These are phyloP conservation scores for Emericellopsis cladophorae DNA, from an alignment of 2,329 filamentous ascomycete species.

Conservation along the genomic window DNA sequence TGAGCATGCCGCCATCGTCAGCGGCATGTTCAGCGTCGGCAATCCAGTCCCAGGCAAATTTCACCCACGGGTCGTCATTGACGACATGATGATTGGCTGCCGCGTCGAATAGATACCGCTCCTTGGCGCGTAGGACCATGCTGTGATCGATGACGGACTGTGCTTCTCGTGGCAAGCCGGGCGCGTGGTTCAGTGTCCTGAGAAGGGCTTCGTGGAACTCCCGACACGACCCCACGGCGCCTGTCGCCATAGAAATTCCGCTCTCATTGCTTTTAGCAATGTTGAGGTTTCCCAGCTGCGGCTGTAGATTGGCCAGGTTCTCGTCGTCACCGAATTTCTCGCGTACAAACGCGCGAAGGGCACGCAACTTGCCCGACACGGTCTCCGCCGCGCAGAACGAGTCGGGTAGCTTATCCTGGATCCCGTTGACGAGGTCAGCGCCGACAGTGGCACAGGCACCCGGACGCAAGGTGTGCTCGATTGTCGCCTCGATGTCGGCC, in stretches of 20 bases:
- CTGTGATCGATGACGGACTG: slow-evolving; percentile 41
- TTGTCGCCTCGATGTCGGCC: slow-evolving; percentile 25
- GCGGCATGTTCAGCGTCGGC: slow-evolving; percentile 52
- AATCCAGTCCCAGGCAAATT: slow-evolving; percentile 68
- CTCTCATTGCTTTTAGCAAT: slow-evolving; percentile 17
- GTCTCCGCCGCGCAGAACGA: slow-evolving; percentile 27
- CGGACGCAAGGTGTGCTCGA: slow-evolving; percentile 25
- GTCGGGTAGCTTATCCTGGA: slow-evolving; percentile 21
- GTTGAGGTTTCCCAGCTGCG: slow-evolving; percentile 10
- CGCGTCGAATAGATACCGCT: slow-evolving; percentile 52
- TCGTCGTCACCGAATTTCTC: slow-evolving; percentile 12
- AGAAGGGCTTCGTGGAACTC: slow-evolving; percentile 46
- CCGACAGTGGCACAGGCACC: slow-evolving; percentile 17
- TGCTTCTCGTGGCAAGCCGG: slow-evolving; percentile 34
- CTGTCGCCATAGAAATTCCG: slow-evolving; percentile 23
- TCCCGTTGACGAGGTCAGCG: slow-evolving; percentile 23
- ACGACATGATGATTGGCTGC: slow-evolving; percentile 54
- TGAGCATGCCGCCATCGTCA: slow-evolving; percentile 56
- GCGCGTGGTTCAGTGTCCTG: slow-evolving; percentile 26
- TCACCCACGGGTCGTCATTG: slow-evolving; percentile 60
- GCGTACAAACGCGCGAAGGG: slow-evolving; percentile 25
- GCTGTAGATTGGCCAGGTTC: slow-evolving; percentile 10
- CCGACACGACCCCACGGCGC: slow-evolving; percentile 32
- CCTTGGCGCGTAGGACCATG: slow-evolving; percentile 47
- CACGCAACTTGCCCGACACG: slow-evolving; percentile 35